phyloP scores from a whole-genome alignment of 2,329 filamentous ascomycete species.

The Graphiopsis chlorocephala region DNA sequence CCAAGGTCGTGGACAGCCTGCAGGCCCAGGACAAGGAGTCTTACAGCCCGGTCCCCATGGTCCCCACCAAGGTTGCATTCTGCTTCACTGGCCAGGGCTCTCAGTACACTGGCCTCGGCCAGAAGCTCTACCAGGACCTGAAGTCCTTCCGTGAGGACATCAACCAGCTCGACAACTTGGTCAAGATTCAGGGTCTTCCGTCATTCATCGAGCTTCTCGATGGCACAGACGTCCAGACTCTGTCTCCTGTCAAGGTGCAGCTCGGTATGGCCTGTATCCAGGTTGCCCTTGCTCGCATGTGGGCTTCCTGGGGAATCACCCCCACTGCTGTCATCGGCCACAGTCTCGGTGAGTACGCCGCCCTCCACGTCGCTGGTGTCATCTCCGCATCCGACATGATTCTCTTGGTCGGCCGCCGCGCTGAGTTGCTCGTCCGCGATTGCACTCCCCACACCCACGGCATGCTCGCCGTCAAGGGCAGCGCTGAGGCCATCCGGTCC shows the following conservation, averaged over 20 bases:
- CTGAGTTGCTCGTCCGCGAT: constrained; percentile 61
- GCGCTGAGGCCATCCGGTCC: constrained; percentile 51
- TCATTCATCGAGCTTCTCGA: constrained; percentile 50
- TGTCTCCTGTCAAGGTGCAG: constrained; percentile 53
- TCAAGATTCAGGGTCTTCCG: constrained; percentile 46
- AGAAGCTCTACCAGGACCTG: constrained; percentile 50
- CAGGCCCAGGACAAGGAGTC: constrained; percentile 49
- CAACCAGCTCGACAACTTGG: constrained; percentile 48
- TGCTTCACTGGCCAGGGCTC: constrained; percentile 54
- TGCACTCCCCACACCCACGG: constrained; percentile 66
- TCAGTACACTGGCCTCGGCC: constrained; percentile 51
- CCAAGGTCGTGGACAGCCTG: constrained; percentile 45
- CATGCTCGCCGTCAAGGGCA: constrained; percentile 60
- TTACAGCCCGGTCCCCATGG: constrained; percentile 54
- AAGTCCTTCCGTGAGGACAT: constrained; percentile 50
- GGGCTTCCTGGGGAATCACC: constrained; percentile 54
- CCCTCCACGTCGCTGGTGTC: constrained; percentile 67
- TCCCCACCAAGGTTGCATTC: constrained; percentile 50
- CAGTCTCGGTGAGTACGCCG: constrained; percentile 72
- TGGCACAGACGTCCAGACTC: constrained; percentile 47
- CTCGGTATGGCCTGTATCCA: constrained; percentile 54
- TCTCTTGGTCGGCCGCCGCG: constrained; percentile 67
- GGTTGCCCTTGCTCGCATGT: constrained; percentile 53
- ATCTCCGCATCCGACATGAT: constrained; percentile 69
- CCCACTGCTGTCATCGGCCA: constrained; percentile 53